Conservation (phyloP, 2,329 filamentous ascomycete genomes). For the Alternaria sp. region DNA sequence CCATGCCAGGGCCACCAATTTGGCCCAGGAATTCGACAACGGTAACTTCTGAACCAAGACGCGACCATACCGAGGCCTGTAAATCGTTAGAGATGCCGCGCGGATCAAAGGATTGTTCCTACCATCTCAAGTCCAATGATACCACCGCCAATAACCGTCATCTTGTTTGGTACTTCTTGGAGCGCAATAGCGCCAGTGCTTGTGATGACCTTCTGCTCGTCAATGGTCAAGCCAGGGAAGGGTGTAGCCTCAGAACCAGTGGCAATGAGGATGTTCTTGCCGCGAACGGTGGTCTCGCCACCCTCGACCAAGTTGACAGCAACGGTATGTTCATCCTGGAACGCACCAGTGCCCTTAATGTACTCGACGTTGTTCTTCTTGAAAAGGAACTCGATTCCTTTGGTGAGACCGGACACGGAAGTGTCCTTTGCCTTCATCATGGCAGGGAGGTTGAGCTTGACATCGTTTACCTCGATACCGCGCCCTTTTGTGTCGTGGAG, state of each 20-base stretch:
- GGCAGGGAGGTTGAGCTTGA: conserved; percentile 91
- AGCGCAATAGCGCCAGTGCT: conserved; percentile 94
- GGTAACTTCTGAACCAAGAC: conserved; percentile 91
- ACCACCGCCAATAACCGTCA: conserved; percentile 97
- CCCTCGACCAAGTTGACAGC: conserved; percentile 90
- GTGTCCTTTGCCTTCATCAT: conserved; percentile 99
- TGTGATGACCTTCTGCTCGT: conserved; percentile 96
- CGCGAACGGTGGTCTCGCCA: conserved; percentile 84
- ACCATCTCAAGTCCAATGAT: conserved; percentile 99
- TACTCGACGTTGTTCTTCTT: conserved; percentile 99
- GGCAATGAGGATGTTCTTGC: conserved; percentile 98
- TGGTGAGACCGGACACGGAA: conserved; percentile 86
- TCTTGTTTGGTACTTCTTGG: conserved; percentile 89
- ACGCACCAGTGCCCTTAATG: conserved; percentile 89
- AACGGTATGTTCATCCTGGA: conserved; percentile 88
- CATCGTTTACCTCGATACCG: conserved; percentile 96
- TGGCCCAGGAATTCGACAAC: conserved; percentile 96
- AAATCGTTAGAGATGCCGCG: conserved; percentile 31
- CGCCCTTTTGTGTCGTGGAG: conserved; percentile 96
- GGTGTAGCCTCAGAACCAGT: conserved; percentile 95
- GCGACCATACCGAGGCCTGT: conserved; percentile 89
- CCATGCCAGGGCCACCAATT: conserved; percentile 98
- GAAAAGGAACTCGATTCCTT: conserved; percentile 96
- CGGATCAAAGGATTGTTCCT: conserved; percentile 31
- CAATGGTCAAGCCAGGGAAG: conserved; percentile 93